Evolutionary conservation across 371 early-diverging fungal genomes (phyloP), one percentile per base, ranked within the genome.

Genomic region (Batrachochytrium dendrobatidis): DNA sequence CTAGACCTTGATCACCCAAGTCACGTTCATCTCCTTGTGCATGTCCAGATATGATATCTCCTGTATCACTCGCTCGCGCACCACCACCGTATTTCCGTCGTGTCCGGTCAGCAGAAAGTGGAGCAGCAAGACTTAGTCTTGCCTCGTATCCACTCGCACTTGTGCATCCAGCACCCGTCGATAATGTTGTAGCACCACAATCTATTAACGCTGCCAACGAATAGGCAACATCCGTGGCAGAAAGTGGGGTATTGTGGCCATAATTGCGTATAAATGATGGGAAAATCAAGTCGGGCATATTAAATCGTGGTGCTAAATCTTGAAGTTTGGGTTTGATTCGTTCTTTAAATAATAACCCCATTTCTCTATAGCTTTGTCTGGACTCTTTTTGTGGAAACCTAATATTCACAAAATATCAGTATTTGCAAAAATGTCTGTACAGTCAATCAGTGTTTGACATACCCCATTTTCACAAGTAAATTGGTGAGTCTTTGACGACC

Each of bases 381-480:
- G 80, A 79, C 63, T 89, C 83, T 61, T 55, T 83, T 70, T 85
- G 69, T 1, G 86, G 86, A 60, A 89, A 80, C 0, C 87, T 86
- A 58, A 15, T 28, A 10, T 22, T 7, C 48, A 32, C 2, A 24
- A 51, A 8, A 28, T 39, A n/a, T 39, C 15, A 15, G 39, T n/a
- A 39, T 15, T 39, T n/a, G 39, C 39, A n/a, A 12, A 39, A 15
- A n/a, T 39, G 39, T 39, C 15, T n/a, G n/a, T n/a, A n/a, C n/a
- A n/a, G n/a, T n/a, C n/a, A n/a, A n/a, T n/a, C n/a, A n/a, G n/a
- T n/a, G n/a, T 24, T 22, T 17, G 48, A 28, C 48, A 7, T 74
- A 85, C 75, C 95, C 95, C 84, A 93, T 89, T 65, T 89, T 88
- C 48, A 90, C 91, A 57, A 95, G 70, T 65, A 95, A 70, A 34